Percentiles rank a stretch among this genome's conserved stretches.
phyloP scores from a whole-genome alignment of 2,329 filamentous ascomycete genomes.

The Curvularia verruculosa region DNA sequence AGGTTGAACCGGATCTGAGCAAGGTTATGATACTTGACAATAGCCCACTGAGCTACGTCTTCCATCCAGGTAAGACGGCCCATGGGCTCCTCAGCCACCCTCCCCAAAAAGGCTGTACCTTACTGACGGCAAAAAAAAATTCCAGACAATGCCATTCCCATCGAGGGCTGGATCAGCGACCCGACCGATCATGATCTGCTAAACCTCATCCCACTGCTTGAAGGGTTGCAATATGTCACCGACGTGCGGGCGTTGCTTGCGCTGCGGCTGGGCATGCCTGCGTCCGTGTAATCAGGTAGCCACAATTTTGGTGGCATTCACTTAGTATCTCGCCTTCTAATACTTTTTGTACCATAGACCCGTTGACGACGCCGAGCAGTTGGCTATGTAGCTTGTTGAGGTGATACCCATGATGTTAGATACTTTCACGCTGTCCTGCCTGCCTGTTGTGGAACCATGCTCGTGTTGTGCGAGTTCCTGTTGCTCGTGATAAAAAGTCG shows the following conservation, averaged over 20 bases:
- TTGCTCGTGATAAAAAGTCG: constrained; percentile 15
- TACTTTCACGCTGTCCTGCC: constrained; percentile 16
- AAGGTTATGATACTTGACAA: constrained; percentile 99
- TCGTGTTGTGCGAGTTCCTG: constrained; percentile 23
- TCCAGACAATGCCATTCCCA: constrained; percentile 97
- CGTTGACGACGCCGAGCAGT: constrained; percentile 31
- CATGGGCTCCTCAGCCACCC: background rate
- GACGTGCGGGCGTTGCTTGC: constrained; percentile 92
- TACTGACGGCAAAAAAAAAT: constrained; percentile 22
- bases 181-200: constrained; percentile 95
- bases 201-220: constrained; percentile 88
- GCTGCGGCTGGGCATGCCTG: constrained; percentile 78
- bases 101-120: constrained; percentile 6
- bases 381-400: constrained; percentile 36
- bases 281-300: constrained; percentile 33
- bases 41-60: constrained; percentile 96
- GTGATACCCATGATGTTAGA: constrained; percentile 43
- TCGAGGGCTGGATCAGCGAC: constrained; percentile 99
- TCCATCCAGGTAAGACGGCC: constrained; percentile 81
- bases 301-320: constrained; percentile 17
- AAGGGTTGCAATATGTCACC: constrained; percentile 94
- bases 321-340: constrained; percentile 33
- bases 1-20: constrained; percentile 94
- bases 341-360: constrained; percentile 41
- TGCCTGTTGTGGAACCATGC: constrained; percentile 14